Conservation (phyloP, 2,329 filamentous ascomycete genomes). For the Erysiphe neolycopersici region DNA sequence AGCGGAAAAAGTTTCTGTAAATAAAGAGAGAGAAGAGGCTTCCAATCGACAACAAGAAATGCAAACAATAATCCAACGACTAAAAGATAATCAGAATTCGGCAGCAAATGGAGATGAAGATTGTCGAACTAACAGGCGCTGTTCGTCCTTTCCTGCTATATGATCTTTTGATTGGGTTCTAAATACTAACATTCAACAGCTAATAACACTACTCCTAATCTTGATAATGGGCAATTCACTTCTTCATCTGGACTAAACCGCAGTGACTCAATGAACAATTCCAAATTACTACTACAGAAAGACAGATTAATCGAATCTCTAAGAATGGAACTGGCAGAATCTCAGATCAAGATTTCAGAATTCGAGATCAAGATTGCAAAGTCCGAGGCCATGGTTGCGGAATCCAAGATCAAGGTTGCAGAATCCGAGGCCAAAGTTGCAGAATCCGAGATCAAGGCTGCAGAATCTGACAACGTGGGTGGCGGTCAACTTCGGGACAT, state of each 20-base stretch:
- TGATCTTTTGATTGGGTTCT: background rate
- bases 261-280: slow-evolving; percentile 72
- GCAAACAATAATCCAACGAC: slow-evolving; percentile 63
- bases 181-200: slow-evolving; percentile 8
- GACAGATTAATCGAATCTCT: slow-evolving; percentile 89
- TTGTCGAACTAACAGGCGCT: slow-evolving; percentile 29
- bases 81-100: slow-evolving; percentile 73
- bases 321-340: slow-evolving; percentile 74
- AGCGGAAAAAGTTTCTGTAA: slow-evolving; percentile 59
- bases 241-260: slow-evolving; percentile 62
- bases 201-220: slow-evolving; percentile 32
- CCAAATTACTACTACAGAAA: slow-evolving; percentile 76
- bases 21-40: slow-evolving; percentile 81
- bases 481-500: slow-evolving; percentile 69
- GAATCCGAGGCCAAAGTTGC: too few species aligned
- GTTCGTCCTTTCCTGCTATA: slow-evolving; percentile 16
- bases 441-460: too few species aligned
- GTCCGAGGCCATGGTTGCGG: too few species aligned
- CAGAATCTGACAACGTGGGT: slow-evolving; percentile 29
- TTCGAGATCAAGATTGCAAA: too few species aligned
- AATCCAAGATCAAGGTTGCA: too few species aligned
- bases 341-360: slow-evolving; percentile 33
- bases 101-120: slow-evolving; percentile 30
- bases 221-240: slow-evolving; percentile 59
- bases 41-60: slow-evolving; percentile 67